Evolutionary conservation across 2,329 filamentous ascomycete genomes (phyloP), one percentile per base, ranked within the genome.

Genomic region (Esteya vermicola): DNA sequence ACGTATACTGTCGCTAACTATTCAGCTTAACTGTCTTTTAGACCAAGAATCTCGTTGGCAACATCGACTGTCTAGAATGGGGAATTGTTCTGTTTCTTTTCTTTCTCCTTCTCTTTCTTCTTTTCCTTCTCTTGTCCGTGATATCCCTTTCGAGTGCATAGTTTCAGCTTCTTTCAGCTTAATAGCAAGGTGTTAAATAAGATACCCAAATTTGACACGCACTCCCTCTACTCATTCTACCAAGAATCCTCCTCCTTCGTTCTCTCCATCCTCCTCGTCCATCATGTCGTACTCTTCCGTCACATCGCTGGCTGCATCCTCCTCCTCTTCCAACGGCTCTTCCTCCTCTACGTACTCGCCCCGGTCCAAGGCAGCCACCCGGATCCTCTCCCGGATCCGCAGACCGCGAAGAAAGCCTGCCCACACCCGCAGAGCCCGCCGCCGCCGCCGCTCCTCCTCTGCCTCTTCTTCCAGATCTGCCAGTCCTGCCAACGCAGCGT

Each of bases 351-450:
- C 57, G 41, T 67, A 63, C 27, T 69, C 65, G 16, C 63, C 61
- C 1, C 61, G 62, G 32, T 65, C 63, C 4, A 36, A 36, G 9
- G 71, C 70, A 2, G 69, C 68, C 0, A 65, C 71, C 56, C 78
- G 81, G 27, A 93, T 76, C 43, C 81, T 68, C 54, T 88, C 75
- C 23, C 77, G 68, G 32, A 95, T 84, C 30, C 84, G 68, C 52
- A 96, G 52, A 0, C 78, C 82, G 59, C 84, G 78, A 45, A 93
- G 57, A 45, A 95, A 81, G 52, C 79, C 78, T 44, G 76, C 75
- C 81, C 85, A 93, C 47, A 76, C 67, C 33, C 72, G 67, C 44
- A 89, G 54, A 6, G 73, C 79, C 19, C 71, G 57, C 40, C 77
- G 57, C 31, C 76, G 70, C 31, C 74, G 70, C 46, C 70, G 70